These are phyloP conservation scores for Mitragyna speciosa DNA, from an alignment of 257 asterid genomes.

Conservation along the genomic window DNA sequence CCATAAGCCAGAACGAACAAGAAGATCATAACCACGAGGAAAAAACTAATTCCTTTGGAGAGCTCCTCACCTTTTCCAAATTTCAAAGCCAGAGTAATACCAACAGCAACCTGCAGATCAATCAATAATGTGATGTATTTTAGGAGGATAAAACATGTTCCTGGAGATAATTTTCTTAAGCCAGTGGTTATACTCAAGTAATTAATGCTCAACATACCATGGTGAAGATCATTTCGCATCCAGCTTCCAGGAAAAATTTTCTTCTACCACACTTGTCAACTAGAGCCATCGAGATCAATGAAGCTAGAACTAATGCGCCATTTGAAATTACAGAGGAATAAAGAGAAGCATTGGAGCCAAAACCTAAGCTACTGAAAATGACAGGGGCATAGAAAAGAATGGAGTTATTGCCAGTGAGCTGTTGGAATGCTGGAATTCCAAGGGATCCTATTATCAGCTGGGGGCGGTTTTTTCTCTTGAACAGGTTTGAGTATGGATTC, in stretches of 20 bases:
- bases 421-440: slow-evolving; percentile 77
- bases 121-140: slow-evolving; percentile 9
- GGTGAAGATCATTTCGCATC: slow-evolving; percentile 64
- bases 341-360: slow-evolving; percentile 59
- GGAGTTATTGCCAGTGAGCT: slow-evolving; percentile 72
- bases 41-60: slow-evolving; percentile 43
- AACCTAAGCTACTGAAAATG: slow-evolving; percentile 73
- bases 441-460: slow-evolving; percentile 59
- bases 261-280: slow-evolving; percentile 85
- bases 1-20: slow-evolving; percentile 66
- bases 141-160: not conserved
- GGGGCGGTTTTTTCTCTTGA: slow-evolving; percentile 57
- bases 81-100: slow-evolving; percentile 57
- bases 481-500: slow-evolving; percentile 61
- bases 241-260: slow-evolving; percentile 78
- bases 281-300: slow-evolving; percentile 66
- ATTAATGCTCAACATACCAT: slow-evolving; percentile 30
- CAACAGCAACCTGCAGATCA: slow-evolving; percentile 54
- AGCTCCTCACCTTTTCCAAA: slow-evolving; percentile 66
- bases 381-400: slow-evolving; percentile 83
- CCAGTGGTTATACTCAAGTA: not conserved
- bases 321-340: slow-evolving; percentile 59
- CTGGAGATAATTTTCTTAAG: not conserved
- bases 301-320: slow-evolving; percentile 58
- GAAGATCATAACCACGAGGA: slow-evolving; percentile 60